Conservation (phyloP, 805 yeast species). For the Pachysolen tannophilus region DNA sequence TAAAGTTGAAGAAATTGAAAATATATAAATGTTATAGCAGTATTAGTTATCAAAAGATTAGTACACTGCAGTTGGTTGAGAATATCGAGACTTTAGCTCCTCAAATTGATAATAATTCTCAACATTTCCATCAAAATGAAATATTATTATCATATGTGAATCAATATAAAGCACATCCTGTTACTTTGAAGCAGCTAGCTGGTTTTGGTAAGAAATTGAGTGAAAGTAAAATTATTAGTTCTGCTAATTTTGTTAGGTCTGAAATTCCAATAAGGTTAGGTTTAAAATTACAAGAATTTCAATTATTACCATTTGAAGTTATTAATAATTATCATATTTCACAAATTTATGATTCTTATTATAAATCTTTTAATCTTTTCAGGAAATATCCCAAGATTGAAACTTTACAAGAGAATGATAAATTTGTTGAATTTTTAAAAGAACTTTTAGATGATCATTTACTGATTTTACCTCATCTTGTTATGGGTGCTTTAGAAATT, state of each 20-base stretch:
- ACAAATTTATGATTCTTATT: conserved; percentile 83
- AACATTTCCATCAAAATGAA: conserved; percentile 83
- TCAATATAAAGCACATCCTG: conserved; percentile 73
- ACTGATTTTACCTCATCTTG: conserved; percentile 74
- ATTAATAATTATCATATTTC: conserved; percentile 80
- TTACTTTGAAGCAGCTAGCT: conserved; percentile 82
- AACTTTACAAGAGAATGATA: conserved; percentile 66
- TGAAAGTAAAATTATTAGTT: conserved; percentile 64
- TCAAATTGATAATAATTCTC: conserved; percentile 29
- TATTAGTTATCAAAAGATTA: no score
- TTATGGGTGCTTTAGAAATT: conserved; percentile 89
- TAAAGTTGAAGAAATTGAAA: no score
- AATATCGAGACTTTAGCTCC: conserved; percentile 6
- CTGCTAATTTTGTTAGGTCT: conserved; percentile 83
- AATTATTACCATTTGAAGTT: conserved; percentile 70
- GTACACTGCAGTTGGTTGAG: conserved; percentile 4
- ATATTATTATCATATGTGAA: conserved; percentile 55
- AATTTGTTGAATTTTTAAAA: conserved; percentile 58
- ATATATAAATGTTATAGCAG: no score
- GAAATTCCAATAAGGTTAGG: conserved; percentile 84
- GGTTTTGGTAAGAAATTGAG: conserved; percentile 78
- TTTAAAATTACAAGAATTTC: conserved; percentile 70
- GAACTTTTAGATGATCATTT: conserved; percentile 72
- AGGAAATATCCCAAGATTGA: conserved; percentile 63
- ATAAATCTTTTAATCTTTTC: conserved; percentile 79